Evolutionary conservation across 441 rosid genomes (phyloP).

Genomic region (Hypseocharis bilobata): DNA sequence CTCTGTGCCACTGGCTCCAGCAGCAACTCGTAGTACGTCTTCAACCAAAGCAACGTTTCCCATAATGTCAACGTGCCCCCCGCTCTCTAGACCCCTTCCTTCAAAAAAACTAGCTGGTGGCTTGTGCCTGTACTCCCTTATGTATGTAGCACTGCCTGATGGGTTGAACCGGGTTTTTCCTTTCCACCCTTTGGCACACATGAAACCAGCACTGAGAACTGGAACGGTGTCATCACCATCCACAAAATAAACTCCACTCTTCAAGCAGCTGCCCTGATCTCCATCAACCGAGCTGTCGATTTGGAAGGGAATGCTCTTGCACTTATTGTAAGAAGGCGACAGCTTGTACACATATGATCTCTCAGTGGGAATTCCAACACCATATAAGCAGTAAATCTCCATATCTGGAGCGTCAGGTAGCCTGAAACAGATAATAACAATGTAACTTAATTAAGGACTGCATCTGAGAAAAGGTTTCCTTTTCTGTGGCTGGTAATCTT

Average conservation of each 20-base stretch:
- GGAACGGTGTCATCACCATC: constrained; percentile 97
- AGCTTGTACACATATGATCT: constrained; percentile 69
- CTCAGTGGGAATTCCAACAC: constrained; percentile 92
- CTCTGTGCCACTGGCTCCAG: constrained; percentile 73
- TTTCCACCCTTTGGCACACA: constrained; percentile 95
- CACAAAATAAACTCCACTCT: constrained; percentile 69
- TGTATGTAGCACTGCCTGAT: constrained; percentile 54
- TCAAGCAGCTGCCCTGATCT: constrained; percentile 53
- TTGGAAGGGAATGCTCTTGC: constrained; percentile 62
- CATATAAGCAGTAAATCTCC: constrained; percentile 80
- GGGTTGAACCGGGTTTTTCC: constrained; percentile 92
- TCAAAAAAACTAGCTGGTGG: constrained; percentile 80
- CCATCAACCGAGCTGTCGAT: constrained; percentile 56
- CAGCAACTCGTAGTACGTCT: constrained; percentile 71
- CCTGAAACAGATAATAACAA: constrained; percentile 35
- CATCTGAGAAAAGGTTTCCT: background rate
- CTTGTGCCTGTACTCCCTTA: constrained; percentile 68
- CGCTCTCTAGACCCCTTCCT: constrained; percentile 85
- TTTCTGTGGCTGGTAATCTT: background rate
- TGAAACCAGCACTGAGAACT: constrained; percentile 73
- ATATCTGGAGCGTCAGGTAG: constrained; percentile 84
- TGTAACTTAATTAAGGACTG: background rate
- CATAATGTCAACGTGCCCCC: constrained; percentile 87
- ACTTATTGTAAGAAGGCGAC: constrained; percentile 57
- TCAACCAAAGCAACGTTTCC: constrained; percentile 88